Conservation (phyloP, 176 grass and related monocot species). For the Cymbopogon citratus region DNA sequence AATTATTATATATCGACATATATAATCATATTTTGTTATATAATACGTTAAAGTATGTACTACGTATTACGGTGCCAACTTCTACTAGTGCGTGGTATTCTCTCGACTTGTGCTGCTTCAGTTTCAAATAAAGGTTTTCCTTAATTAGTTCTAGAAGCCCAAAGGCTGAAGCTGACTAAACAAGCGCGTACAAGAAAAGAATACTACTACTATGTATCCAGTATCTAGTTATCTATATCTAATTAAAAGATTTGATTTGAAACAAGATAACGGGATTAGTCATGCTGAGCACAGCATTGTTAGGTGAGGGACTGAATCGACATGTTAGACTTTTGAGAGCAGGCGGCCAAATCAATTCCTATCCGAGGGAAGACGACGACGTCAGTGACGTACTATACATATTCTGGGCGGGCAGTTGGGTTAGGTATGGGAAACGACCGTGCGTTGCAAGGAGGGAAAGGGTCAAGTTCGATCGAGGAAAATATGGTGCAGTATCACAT, state of each 20-base stretch:
- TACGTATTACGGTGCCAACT: too few relatives aligned
- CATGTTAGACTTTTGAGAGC: too few relatives aligned
- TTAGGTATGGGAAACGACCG: background rate
- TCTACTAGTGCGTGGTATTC: background rate
- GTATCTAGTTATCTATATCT: too few relatives aligned
- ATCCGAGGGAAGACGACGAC: too few relatives aligned
- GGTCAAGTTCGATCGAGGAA: too few relatives aligned
- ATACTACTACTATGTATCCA: background rate
- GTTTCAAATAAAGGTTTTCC: background rate
- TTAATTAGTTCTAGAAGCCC: background rate
- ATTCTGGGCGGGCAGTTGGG: background rate
- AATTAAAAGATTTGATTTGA: background rate
- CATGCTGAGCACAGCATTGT: background rate
- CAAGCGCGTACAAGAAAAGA: background rate
- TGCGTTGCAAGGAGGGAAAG: background rate
- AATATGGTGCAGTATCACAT: background rate
- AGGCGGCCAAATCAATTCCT: too few relatives aligned
- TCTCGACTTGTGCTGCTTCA: background rate
- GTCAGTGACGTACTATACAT: too few relatives aligned
- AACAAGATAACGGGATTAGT: background rate
- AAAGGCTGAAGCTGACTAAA: background rate
- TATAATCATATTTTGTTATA: too few relatives aligned
- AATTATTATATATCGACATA: too few relatives aligned
- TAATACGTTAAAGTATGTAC: too few relatives aligned
- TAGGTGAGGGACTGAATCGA: background rate